Evolutionary conservation across 768 basidiomycete species (phyloP).

Genomic region (Pulveroboletus sp.): DNA sequence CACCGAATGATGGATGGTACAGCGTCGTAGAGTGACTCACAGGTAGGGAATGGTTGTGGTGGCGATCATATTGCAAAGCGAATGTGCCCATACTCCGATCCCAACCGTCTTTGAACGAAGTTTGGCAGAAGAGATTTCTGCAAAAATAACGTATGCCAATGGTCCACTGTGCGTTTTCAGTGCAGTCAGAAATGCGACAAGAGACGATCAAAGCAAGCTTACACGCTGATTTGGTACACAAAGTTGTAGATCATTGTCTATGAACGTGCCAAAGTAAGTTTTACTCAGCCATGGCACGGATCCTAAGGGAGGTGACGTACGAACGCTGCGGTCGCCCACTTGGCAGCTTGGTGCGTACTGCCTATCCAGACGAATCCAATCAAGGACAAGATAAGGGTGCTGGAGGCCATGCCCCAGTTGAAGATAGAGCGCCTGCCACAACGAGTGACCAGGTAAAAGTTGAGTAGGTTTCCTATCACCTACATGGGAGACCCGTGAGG

Average conservation of each 20-base stretch:
- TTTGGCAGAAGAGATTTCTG: slow-evolving; percentile 29
- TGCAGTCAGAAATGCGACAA: background rate
- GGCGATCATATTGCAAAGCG: slow-evolving; percentile 23
- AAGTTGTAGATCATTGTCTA: slow-evolving; percentile 32
- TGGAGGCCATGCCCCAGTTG: slow-evolving; percentile 26
- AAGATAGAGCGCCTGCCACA: slow-evolving; percentile 26
- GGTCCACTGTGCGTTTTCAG: slow-evolving; percentile 19
- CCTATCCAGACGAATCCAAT: slow-evolving; percentile 30
- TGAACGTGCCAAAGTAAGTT: background rate
- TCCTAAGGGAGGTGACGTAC: slow-evolving; percentile 1
- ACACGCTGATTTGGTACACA: slow-evolving; percentile 27
- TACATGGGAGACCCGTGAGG: background rate
- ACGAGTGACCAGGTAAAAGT: slow-evolving; percentile 24
- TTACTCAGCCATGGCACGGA: background rate
- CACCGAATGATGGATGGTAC: too few species aligned
- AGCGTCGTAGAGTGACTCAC: slow-evolving; percentile 14
- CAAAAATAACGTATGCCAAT: slow-evolving; percentile 26
- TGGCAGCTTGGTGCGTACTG: slow-evolving; percentile 7
- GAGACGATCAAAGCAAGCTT: background rate
- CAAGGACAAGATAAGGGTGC: slow-evolving; percentile 20
- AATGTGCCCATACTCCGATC: slow-evolving; percentile 23
- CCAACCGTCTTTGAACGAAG: slow-evolving; percentile 31
- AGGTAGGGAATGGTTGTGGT: slow-evolving; percentile 29
- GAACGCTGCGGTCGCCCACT: slow-evolving; percentile 23
- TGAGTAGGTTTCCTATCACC: slow-evolving; percentile 26